Base-by-base conservation (phyloP, 2,329 filamentous ascomycete species). In the Penicillium sp. region DNA sequence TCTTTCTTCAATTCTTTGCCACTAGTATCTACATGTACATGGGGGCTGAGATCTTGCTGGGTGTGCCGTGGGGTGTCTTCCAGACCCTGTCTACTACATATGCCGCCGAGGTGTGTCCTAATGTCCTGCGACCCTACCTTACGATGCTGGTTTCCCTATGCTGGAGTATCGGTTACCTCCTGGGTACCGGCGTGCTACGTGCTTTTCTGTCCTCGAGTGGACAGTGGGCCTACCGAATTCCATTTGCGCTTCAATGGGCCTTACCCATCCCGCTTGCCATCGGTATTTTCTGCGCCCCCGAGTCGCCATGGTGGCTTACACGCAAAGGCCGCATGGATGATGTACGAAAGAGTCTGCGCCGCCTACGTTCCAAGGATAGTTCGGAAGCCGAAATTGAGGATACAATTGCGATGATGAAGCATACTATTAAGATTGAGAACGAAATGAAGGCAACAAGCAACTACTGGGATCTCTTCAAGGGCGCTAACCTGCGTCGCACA, bases 1-100 rank as follows among this genome's bases (percentile, higher is more conserved):
- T 81, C 60, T 81, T 80, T 59, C 66, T 81, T 43, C 70, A 73
- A 43, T 79, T 81, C 69, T 81, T 81, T 53, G 76, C 79, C 0
- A 72, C 73, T 4, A 76, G 69, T 47, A 71, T 79, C n/a, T 66
- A 74, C 46, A 69, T 75, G 37, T 65, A 79, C 45, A 65, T 80
- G 7, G 70, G 75, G 14, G 77, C 76, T 5, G 71, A 79, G 51
- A 71, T 81, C 53, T 66, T 82, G 12, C 78, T 76, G 47, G 73
- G 73, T 27, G 56, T 75, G 12, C 69, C 72, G 6, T 68, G 67
- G 67, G 68, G 67, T 48, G 63, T 68, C 18, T 68, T 67, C 29
- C 53, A 61, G 40, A 61, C 59, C 0, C 29, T 63, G 4, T 60
- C 60, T 2, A 59, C 59, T 2, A 58, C 60, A 25, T 63, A 63